Evolutionary conservation across 208 protist genomes (phyloP), one percentile per base, ranked within the genome.

Genomic region (Angomonas ambiguus): DNA sequence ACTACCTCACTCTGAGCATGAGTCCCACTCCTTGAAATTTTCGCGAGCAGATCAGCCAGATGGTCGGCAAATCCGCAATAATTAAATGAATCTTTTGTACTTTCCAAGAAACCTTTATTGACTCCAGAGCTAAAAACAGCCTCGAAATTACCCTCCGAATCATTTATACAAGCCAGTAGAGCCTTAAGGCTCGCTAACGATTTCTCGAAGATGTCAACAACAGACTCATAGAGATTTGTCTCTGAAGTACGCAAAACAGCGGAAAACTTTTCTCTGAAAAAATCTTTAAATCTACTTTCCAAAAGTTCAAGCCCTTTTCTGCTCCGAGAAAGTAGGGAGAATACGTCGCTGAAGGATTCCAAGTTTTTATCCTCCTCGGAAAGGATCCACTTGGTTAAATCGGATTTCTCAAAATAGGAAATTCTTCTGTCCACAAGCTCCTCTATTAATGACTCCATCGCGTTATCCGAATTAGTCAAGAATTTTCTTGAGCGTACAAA

Each of bases 11-110:
- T 13, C 8, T 13, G 5, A 41, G 13, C 35, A 13, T 5, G 3
- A 8, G 20, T 53, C 4, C 24, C 8, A 27, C 20, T 5, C 45
- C 20, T 13, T n/a, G 59, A 72, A 35, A 75, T 24, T 0, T 25
- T 60, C 11, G 67, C 65, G 38, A 85, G 45, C 1, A 68, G 67
- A 11, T 76, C 67, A 8, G 75, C 66, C 11, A 83, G 59, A 25
- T 58, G 70, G 35, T 67, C 75, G 5, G 45, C 45, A 53, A 53
- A 53, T 8, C 20, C 20, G 10, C 20, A 8, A 51, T 55, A 69
- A 27, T 57, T 51, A 13, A 61, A 42, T n/a, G 24, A 25, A 16
- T 31, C 64, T 24, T n/a, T 53, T 3, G 45, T 53, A 24, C 45
- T n/a, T 20, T 53, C 45, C 16, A 53, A 13, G 24, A 53, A 53